Evolutionary conservation across 2,329 filamentous ascomycete species (phyloP).

Genomic region (Alternaria dauci): DNA sequence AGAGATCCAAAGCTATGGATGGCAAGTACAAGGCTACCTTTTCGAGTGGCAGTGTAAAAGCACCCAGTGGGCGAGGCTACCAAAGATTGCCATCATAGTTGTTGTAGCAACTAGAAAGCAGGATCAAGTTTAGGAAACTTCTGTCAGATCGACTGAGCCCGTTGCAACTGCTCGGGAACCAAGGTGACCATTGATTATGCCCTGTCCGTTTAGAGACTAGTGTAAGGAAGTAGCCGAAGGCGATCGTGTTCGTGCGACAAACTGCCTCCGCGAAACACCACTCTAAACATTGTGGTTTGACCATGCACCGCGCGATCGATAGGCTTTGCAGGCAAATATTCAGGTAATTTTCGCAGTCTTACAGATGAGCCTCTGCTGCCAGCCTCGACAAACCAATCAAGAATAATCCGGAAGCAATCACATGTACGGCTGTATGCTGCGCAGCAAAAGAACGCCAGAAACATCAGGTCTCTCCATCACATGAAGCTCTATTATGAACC

Average conservation of each 20-base stretch:
- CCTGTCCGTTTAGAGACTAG: constrained; percentile 8
- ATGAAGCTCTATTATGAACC: not conserved
- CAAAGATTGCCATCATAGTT: constrained; percentile 1
- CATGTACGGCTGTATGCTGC: not conserved
- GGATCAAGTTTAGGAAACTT: not conserved
- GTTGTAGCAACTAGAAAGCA: not conserved
- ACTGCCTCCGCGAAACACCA: constrained; percentile 33
- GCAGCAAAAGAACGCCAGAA: not conserved
- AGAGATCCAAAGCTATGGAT: constrained; percentile 58
- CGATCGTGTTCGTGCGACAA: constrained; percentile 19
- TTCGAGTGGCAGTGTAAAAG: constrained; percentile 41
- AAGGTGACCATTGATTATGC: not conserved
- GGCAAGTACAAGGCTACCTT: constrained; percentile 44
- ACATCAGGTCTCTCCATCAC: not conserved
- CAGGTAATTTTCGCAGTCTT: not conserved
- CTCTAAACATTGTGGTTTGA: constrained; percentile 42
- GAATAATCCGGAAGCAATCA: not conserved
- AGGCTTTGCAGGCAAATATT: not conserved
- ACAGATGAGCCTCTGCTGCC: not conserved
- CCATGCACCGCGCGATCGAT: constrained; percentile 5
- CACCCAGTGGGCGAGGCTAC: constrained; percentile 27
- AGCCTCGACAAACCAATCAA: not conserved
- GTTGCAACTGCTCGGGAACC: not conserved
- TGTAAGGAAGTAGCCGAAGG: constrained; percentile 9
- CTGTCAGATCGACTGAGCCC: not conserved